Evolutionary conservation across 441 rosid species (phyloP).

Genomic region (Adansonia rubrostipa): DNA sequence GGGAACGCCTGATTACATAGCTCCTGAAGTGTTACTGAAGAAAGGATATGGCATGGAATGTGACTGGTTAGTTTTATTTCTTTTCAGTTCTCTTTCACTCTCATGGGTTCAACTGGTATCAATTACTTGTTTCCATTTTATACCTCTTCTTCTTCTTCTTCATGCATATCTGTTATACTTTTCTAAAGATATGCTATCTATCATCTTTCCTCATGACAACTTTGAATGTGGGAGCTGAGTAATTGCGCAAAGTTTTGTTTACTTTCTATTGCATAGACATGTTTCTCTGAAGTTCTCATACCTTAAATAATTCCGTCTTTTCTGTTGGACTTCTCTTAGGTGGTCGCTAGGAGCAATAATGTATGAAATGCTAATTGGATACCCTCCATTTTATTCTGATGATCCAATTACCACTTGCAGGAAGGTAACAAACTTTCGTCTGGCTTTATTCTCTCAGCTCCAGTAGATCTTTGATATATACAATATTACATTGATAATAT

Average conservation of each 20-base stretch:
- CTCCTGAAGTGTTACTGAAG: constrained; percentile 96
- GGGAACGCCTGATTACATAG: constrained; percentile 96
- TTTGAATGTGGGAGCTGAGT: not conserved
- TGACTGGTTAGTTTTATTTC: constrained; percentile 73
- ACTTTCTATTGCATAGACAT: not conserved
- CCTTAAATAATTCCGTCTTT: not conserved
- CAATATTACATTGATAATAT: not conserved
- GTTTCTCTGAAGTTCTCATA: constrained; percentile 3
- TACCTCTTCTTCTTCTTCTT: not conserved
- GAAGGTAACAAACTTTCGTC: constrained; percentile 57
- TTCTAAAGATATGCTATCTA: not conserved
- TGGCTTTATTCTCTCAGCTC: constrained; percentile 18
- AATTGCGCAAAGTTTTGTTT: constrained; percentile 10
- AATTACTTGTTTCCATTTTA: not conserved
- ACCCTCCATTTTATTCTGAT: constrained; percentile 95
- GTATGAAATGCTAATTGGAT: constrained; percentile 98
- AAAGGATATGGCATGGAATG: constrained; percentile 99
- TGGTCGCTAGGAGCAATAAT: constrained; percentile 97
- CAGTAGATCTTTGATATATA: constrained; percentile 18
- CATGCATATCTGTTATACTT: not conserved
- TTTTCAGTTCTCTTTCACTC: constrained; percentile 13
- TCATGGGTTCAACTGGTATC: constrained; percentile 15
- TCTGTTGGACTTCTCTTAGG: constrained; percentile 50
- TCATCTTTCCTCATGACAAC: constrained; percentile 1
- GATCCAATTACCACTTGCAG: constrained; percentile 89